Percentiles rank a stretch among this genome's conserved stretches.
phyloP scores from a whole-genome alignment of 768 basidiomycete genomes.

The Xanthoconium stramineum region DNA sequence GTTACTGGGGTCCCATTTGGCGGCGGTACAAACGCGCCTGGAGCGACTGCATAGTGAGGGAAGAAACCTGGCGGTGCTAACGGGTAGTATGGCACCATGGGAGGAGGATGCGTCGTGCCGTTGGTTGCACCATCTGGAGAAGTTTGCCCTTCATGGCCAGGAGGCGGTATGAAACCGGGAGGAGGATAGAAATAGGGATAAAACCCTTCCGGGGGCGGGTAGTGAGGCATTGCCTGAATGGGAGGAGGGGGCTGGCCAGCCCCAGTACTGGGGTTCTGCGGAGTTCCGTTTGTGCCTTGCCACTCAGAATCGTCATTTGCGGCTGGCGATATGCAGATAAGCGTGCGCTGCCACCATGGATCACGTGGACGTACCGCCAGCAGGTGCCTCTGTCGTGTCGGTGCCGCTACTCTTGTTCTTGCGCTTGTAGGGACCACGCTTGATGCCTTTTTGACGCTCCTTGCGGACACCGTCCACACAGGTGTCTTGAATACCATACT shows the following conservation, averaged over 20 bases:
- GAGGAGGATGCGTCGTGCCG: constrained; percentile 27
- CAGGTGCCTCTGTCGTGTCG: constrained; percentile 23
- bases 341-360: constrained; percentile 2
- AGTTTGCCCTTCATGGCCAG: constrained; percentile 36
- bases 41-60: constrained; percentile 32
- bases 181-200: constrained; percentile 43
- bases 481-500: constrained; percentile 56
- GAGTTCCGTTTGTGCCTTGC: constrained; percentile 25
- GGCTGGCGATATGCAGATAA: constrained; percentile 14
- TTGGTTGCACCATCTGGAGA: constrained; percentile 32
- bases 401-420: constrained; percentile 35
- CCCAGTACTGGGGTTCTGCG: constrained; percentile 9
- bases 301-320: constrained; percentile 34
- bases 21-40: constrained; percentile 33
- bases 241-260: constrained; percentile 23
- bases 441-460: constrained; percentile 60
- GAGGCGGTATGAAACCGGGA: constrained; percentile 38
- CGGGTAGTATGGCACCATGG: constrained; percentile 36
- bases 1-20: constrained; percentile 23
- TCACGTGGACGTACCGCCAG: constrained; percentile 15
- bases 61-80: constrained; percentile 41
- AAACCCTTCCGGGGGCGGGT: constrained; percentile 41
- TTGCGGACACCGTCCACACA: constrained; percentile 62
- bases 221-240: constrained; percentile 27
- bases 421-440: constrained; percentile 57